Base-by-base conservation (phyloP, 202 grass and related monocot genomes). In the Cymbopogon flexuosus region DNA sequence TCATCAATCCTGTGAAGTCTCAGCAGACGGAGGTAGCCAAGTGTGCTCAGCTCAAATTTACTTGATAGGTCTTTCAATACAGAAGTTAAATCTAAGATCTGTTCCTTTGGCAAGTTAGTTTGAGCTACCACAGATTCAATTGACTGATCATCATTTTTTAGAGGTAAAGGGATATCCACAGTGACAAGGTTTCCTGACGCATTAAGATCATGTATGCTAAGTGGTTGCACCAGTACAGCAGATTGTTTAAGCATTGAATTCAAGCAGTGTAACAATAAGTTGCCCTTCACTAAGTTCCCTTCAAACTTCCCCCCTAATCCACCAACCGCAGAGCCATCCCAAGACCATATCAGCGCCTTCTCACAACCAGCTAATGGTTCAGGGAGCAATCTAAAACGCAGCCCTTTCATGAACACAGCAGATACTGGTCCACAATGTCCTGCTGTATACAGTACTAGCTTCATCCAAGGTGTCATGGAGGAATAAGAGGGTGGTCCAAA, bases 381-480 rank as follows among this genome's bases (percentile, higher is more conserved):
- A 68, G 96, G 96, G 42, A 98, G 88, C 84, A 93, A 64, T 75
- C 96, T 83, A 67, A 95, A 87, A 37, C 86, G 89, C 59, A 95
- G 92, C 63, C 96, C 96, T 92, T 92, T 98, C 92, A 91, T 95
- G 37, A 98, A 88, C 83, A 98, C 83, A 83, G 90, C 77, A 86
- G 96, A 95, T 27, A 98, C 39, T n/a, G 96, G 96, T 89, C 96
- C 96, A 81, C 84, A 93, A 68, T 76, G 56, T 67, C 90, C 86
- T 7, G 85, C 77, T 41, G 84, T 93, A 83, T 98, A 98, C 84
- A 98, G 78, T 54, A 93, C 90, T 66, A 98, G 83, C 64, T 98
- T 98, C 95, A 98, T 93, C 95, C 95, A 98, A 82, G 95, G 90
- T 76, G 95, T 95, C 92, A 93, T 91, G 43, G 88, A 91, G 76